Base-by-base conservation (phyloP, 2,329 filamentous ascomycete species). In the Cadophora gregata region DNA sequence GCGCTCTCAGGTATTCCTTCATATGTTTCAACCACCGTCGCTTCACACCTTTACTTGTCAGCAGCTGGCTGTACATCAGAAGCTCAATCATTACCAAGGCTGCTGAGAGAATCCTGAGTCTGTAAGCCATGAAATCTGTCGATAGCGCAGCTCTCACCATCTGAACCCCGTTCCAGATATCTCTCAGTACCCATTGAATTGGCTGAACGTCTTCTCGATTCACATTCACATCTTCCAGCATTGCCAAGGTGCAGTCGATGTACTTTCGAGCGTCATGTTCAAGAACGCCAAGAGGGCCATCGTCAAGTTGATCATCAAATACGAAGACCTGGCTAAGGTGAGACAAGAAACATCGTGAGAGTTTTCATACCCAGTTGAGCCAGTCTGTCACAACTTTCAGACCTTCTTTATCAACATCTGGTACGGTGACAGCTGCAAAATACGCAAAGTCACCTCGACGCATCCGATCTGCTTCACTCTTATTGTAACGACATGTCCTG, bases 271-370 rank as follows among this genome's bases (percentile, higher is more conserved):
- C 36, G 16, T 61, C 38, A 14, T 47, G 16, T n/a, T 36, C 27
- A 12, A 42, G 21, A 25, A 29, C 19, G 6, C 58, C 58, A 4
- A 60, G 25, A n/a, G 38, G 36, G 3, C 36, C 42, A 31, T 60
- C 58, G n/a, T 60, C 58, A n/a, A 60, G 38, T 48, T 60, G 58
- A 60, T 60, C 58, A 16, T 60, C 58, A 14, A 60, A 60, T 5
- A 60, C 58, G 27, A 47, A 60, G 25, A 60, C 51, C 51, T 55
- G 10, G n/a, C n/a, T 4, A 4, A 31, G 24, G 6, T 21, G 5
- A 33, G 19, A 36, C 14, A 33, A 31, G 10, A 10, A 33, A 33
- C 31, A 33, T 33, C 31, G 14, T 33, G 51, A 31, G 10, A 21
- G 6, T 12, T n/a, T 21, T 16, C 51, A 10, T 55, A 55, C 58